phyloP scores from a whole-genome alignment of 2,329 filamentous ascomycete genomes.

The Lecanoromycetidae sp. region DNA sequence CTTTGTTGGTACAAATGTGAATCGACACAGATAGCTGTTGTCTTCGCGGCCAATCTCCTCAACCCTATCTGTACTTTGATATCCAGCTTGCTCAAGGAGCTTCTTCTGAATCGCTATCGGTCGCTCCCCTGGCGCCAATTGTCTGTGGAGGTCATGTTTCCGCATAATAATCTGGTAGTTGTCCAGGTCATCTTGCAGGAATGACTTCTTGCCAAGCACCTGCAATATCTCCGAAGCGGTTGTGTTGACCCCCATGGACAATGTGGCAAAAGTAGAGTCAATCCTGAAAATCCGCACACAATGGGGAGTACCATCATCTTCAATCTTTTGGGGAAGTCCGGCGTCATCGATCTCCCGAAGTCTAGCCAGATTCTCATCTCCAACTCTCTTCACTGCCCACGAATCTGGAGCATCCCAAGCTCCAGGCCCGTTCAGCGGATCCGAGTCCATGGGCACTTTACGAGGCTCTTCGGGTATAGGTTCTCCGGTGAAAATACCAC shows the following conservation, averaged over 20 bases:
- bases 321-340: conserved; percentile 53
- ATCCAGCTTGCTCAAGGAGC: conserved; percentile 81
- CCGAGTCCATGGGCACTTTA: conserved; percentile 24
- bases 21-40: conserved; percentile 91
- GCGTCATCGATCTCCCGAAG: conserved; percentile 55
- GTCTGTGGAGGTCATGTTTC: conserved; percentile 78
- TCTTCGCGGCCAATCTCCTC: conserved; percentile 93
- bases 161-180: conserved; percentile 94
- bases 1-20: conserved; percentile 83
- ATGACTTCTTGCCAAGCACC: conserved; percentile 90
- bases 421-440: conserved; percentile 34
- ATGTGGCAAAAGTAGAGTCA: conserved; percentile 86
- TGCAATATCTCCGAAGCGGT: conserved; percentile 76
- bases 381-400: conserved; percentile 78
- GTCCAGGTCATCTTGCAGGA: conserved; percentile 75
- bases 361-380: conserved; percentile 50
- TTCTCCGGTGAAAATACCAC: conserved; percentile 26
- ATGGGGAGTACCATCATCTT: conserved; percentile 65
- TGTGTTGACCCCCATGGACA: conserved; percentile 72
- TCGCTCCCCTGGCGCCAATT: conserved; percentile 65
- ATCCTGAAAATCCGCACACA: conserved; percentile 92
- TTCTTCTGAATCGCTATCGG: conserved; percentile 86
- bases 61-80: conserved; percentile 71
- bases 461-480: conserved; percentile 19
- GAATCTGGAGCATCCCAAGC: conserved; percentile 92